A percentile compares a stretch with the other conserved stretches of the same genome.
Conservation (phyloP, 805 yeast genomes). For the Yamadazyma olivae region DNA sequence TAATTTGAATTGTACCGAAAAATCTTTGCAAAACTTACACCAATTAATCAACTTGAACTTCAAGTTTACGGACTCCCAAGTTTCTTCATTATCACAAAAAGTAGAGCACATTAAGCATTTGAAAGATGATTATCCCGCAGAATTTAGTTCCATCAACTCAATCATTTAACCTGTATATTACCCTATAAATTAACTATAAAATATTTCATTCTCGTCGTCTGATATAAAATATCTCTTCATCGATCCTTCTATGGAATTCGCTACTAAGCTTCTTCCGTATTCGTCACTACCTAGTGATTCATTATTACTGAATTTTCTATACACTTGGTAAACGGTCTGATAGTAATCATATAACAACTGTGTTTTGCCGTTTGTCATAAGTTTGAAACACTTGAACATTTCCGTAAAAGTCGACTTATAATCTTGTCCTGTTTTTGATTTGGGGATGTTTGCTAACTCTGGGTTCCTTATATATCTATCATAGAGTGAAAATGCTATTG, state of each 20-base stretch:
- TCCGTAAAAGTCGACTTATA: constrained; percentile 44
- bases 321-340: constrained; percentile 34
- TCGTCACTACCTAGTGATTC: constrained; percentile 38
- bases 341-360: constrained; percentile 42
- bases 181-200: constrained; percentile 8
- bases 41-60: constrained; percentile 43
- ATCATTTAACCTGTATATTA: constrained; percentile 19
- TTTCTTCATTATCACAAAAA: constrained; percentile 27
- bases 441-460: constrained; percentile 53
- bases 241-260: constrained; percentile 49
- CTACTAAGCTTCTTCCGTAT: constrained; percentile 45
- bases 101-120: constrained; percentile 29
- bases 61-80: constrained; percentile 45
- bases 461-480: constrained; percentile 56
- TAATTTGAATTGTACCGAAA: constrained; percentile 54
- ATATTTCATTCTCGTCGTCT: constrained; percentile 46
- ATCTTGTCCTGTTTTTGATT: constrained; percentile 52
- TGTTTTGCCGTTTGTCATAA: constrained; percentile 53
- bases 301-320: constrained; percentile 20
- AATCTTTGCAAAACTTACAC: constrained; percentile 48
- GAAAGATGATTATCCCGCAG: constrained; percentile 52
- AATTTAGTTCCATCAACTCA: constrained; percentile 47
- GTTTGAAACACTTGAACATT: constrained; percentile 54
- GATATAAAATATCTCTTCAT: constrained; percentile 48
- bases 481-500: constrained; percentile 50